These are phyloP conservation scores for Arthrinium phaeospermum DNA, from an alignment of 2,329 filamentous ascomycete genomes.

Conservation along the genomic window DNA sequence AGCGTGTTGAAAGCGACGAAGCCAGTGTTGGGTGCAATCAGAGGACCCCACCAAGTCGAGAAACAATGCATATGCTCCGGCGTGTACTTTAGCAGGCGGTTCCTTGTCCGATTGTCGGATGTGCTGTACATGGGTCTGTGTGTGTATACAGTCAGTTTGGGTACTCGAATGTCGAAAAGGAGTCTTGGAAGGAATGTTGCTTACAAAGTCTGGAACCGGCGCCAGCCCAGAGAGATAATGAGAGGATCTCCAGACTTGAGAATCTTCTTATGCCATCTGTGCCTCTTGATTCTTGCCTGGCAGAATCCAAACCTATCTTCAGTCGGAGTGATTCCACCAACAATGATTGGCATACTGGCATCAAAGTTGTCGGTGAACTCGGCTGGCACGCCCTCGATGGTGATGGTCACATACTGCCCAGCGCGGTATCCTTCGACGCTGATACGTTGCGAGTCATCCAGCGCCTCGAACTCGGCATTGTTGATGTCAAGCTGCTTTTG, in stretches of 20 bases:
- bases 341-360: conserved; percentile 79
- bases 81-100: conserved; percentile 98
- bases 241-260: conserved; percentile 97
- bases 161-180: neutral
- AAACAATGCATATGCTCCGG: conserved; percentile 99
- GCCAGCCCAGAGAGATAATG: conserved; percentile 96
- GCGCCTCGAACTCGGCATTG: conserved; percentile 84
- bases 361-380: conserved; percentile 89
- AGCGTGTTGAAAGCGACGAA: conserved; percentile 95
- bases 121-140: conserved; percentile 83
- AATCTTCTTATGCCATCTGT: conserved; percentile 99
- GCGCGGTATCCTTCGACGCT: conserved; percentile 90
- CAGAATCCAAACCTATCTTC: conserved; percentile 96
- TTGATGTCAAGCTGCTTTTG: conserved; percentile 98
- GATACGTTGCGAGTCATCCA: conserved; percentile 83
- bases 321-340: conserved; percentile 90
- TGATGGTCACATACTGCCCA: conserved; percentile 90
- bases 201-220: conserved; percentile 82
- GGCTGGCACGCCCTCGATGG: conserved; percentile 85
- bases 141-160: neutral
- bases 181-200: neutral
- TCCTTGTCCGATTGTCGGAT: conserved; percentile 88
- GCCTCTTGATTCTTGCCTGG: conserved; percentile 94
- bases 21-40: conserved; percentile 93
- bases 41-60: conserved; percentile 90